Base-by-base conservation (phyloP, 1,139 yeast species). In the Meyerozyma guilliermondii region DNA sequence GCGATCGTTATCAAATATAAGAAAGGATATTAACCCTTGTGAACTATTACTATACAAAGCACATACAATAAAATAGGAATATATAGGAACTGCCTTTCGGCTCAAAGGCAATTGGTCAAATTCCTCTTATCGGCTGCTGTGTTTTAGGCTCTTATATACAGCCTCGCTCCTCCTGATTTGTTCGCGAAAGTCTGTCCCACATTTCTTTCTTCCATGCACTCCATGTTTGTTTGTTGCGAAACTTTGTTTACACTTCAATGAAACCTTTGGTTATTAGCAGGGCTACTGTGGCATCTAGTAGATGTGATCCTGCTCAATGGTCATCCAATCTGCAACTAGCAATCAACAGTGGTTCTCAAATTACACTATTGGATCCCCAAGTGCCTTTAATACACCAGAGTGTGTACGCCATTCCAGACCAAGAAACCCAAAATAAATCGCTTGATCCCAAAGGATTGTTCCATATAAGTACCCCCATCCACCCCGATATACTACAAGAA, bases 251-350 rank as follows among this genome's bases (percentile, higher is more conserved):
- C 28, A 11, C 13, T 26, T 10, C 28, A 48, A 59, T 61, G 14
- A 50, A 59, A 30, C 51, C 51, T 24, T 42, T 62, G 16, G 49
- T 52, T 4, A 43, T 64, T 2, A 55, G 46, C 35, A 49, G 68
- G 41, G 61, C 58, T 2, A 59, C 56, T 20, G 52, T 58, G 5
- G 54, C 60, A 5, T 41, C 52, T 8, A 43, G 61, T 9, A 52
- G 54, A 18, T 46, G 50, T 36, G 63, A 62, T 28, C 74, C 76
- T 1, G 54, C 66, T 11, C 68, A 66, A 49, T 60, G 68, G 61
- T 68, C 76, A 0, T 61, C 56, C 8, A 68, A 68, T 43, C 57
- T 50, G 48, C 75, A 70, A 50, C 47, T 71, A 42, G 67, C 75
- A 3, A 56, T 72, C 30, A 71, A 69, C 47, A 61, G 59, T 44